Evolutionary conservation across 2,329 filamentous ascomycete genomes (phyloP), one percentile per base, ranked within the genome.

Genomic region (Mycosphaerella arachidis): DNA sequence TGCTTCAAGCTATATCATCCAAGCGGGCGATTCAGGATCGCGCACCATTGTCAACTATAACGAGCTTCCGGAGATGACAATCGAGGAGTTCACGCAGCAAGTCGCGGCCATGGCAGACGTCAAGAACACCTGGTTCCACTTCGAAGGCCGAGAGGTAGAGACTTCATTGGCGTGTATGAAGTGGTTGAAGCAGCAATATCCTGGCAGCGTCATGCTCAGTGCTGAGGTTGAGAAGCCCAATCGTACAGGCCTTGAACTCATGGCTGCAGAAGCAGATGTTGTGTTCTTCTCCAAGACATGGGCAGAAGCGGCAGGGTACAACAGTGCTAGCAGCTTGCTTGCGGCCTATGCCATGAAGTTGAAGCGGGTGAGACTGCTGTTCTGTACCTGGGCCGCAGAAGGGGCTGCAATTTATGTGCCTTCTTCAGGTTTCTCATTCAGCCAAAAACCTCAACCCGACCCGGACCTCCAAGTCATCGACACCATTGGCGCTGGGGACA

Each of bases 21-120:
- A 55, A 24, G 43, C 45, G 7, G 20, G 48, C 13, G 45, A 45
- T 4, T 53, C 8, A 2, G 57, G 45, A n/a, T 59, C 59, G 5
- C n/a, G 59, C 24, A 62, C 59, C 18, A 59, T 62, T 35, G 53
- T 62, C 30, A 62, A 56, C 37, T 58, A 48, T 30, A 62, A 62
- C 29, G 51, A 55, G 13, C 33, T 62, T n/a, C 53, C 52, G 1
- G 53, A 62, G 35, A 62, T 62, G 59, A 56, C 31, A 6, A 6
- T 62, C 8, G 27, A 40, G 13, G 59, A 62, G 35, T 62, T 62
- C 29, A 9, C 48, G 31, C 45, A 58, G 33, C 35, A 51, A 37
- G 43, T 61, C 13, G 30, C 20, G 4, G 9, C 12, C 12, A 29
- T 50, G n/a, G n/a, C 9, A 3, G 33, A 54, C 3, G 46, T 18